Conservation (phyloP, 1,139 yeast species). For the Kodamaea anthophila region DNA sequence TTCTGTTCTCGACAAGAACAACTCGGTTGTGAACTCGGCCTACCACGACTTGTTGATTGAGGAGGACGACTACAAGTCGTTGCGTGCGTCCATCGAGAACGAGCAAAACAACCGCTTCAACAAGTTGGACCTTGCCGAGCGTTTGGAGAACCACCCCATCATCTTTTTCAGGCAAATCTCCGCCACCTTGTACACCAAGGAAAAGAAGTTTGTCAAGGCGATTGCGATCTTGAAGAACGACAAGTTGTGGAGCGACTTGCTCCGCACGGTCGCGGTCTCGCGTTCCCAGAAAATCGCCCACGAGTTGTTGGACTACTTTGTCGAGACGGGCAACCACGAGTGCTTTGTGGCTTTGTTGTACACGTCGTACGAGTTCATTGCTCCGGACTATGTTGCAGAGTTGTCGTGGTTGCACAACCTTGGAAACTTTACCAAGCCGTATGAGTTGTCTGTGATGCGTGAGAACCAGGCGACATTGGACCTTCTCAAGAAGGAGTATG, state of each 20-base stretch:
- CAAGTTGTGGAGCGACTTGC: constrained; percentile 91
- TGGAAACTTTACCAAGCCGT: constrained; percentile 79
- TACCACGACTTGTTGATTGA: constrained; percentile 93
- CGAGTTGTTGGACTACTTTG: constrained; percentile 85
- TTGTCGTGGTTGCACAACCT: constrained; percentile 86
- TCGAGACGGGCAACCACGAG: constrained; percentile 95
- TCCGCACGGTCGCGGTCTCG: constrained; percentile 86
- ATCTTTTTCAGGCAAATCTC: constrained; percentile 95
- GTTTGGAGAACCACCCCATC: constrained; percentile 86
- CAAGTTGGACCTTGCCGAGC: constrained; percentile 83
- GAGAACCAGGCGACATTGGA: constrained; percentile 68
- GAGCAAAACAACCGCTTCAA: constrained; percentile 83
- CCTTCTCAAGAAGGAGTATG: constrained; percentile 64
- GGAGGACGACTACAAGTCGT: constrained; percentile 91
- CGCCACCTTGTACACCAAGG: constrained; percentile 87
- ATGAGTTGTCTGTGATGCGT: constrained; percentile 72
- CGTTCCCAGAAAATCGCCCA: constrained; percentile 77
- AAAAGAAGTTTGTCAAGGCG: constrained; percentile 89
- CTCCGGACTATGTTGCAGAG: constrained; percentile 81
- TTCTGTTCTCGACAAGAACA: constrained; percentile 85
- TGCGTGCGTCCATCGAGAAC: constrained; percentile 76
- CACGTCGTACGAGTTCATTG: constrained; percentile 75
- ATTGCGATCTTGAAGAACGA: constrained; percentile 85
- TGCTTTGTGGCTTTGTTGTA: constrained; percentile 88
- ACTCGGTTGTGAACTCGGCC: constrained; percentile 87